Conservation (phyloP, 306 rosid genomes). For the Prunus mume region DNA sequence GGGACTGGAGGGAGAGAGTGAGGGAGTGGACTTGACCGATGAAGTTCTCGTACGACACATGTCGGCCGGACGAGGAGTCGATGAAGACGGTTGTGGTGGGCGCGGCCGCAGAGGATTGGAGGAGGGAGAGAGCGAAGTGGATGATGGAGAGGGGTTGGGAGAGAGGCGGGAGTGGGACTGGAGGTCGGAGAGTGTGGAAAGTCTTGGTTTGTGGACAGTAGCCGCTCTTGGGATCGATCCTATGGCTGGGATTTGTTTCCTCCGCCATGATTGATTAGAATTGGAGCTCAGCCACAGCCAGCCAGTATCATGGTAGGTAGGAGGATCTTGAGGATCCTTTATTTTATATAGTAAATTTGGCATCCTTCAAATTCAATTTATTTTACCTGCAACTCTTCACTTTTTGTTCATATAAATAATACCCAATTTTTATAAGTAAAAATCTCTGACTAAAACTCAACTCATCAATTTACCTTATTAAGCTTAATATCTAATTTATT, state of each 20-base stretch:
- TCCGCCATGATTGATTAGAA: conserved; percentile 21
- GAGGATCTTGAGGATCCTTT: too few species aligned
- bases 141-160: conserved; percentile 59
- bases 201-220: conserved; percentile 41
- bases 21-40: conserved; percentile 55
- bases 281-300: too few species aligned
- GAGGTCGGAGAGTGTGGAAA: conserved; percentile 73
- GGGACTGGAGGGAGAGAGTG: conserved; percentile 20
- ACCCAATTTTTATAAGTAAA: too few species aligned
- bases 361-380: too few species aligned
- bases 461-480: too few species aligned
- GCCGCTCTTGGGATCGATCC: conserved; percentile 51
- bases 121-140: conserved; percentile 50
- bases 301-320: too few species aligned
- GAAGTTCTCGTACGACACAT: conserved; percentile 50
- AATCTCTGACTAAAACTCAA: too few species aligned
- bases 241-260: background rate
- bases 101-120: conserved; percentile 30
- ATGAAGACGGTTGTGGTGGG: conserved; percentile 42
- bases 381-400: too few species aligned
- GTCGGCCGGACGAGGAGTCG: conserved; percentile 48
- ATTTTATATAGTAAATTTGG: too few species aligned
- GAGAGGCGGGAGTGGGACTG: conserved; percentile 54
- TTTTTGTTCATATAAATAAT: too few species aligned
- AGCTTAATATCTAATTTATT: too few species aligned